Base-by-base conservation (phyloP, 768 basidiomycete genomes). In the Leccinum fibrillosum region DNA sequence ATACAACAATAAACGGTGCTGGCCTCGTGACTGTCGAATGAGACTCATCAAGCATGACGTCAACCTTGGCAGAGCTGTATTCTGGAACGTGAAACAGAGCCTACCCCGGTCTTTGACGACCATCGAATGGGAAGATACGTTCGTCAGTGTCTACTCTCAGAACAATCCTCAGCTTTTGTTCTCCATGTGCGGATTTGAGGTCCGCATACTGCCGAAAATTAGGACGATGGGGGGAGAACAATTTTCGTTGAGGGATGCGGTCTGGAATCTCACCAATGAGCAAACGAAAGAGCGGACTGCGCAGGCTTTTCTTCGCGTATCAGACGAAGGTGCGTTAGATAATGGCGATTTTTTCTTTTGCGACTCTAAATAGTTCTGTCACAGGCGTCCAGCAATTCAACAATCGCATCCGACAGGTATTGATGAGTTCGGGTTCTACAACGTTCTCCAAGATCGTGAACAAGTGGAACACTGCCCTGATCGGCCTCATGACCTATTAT, bases 21-120 rank as follows among this genome's bases (percentile, higher is more conserved):
- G 97, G 97, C 97, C 97, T 37, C 84, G 95, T 64, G 97, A 99
- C 75, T 99, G 97, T 73, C 89, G 97, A 58, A 99, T 99, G 97
- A 82, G 97, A 34, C 81, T 99, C 57, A 96, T 97, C 80, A 99
- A 99, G 76, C 97, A 99, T 74, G 97, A 99, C 70, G 97, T 98
- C 75, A 98, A 99, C 74, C 80, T 99, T 48, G 97, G 96, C 21
- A 85, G 97, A 60, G 97, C 97, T 2, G 97, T 98, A 9, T 98
- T 97, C 77, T 99, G 96, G 97, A 98, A 99, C 69, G 92, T 98
- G 73, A 97, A 98, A 77, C 94, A 98, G 74, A 92, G 92, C 64
- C 74, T 99, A 25, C 97, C 97, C 0, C 81, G 97, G 50, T 97
- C 96, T 15, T 77, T 99, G 61, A 98, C 97, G 0, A 98, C 97